Evolutionary conservation across 331 rosid genomes (phyloP).

Genomic region (Rosa hybrid): DNA sequence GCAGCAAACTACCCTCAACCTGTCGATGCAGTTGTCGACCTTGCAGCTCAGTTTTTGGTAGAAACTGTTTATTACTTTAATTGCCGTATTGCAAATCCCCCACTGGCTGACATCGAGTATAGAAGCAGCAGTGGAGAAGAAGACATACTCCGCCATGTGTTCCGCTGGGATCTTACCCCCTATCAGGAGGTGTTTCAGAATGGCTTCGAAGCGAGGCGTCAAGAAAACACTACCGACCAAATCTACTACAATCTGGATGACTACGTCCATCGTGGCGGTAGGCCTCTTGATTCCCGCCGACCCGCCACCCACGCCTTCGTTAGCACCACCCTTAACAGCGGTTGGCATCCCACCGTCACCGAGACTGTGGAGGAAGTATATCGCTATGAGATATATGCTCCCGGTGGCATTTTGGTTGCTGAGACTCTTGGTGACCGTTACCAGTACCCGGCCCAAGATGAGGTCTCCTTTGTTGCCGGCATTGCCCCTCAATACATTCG

Average conservation of each 20-base stretch:
- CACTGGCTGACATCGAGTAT: not conserved
- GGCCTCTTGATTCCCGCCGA: conserved; percentile 1
- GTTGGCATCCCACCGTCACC: not conserved
- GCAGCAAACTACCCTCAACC: not conserved
- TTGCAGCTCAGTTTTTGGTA: not conserved
- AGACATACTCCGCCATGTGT: not conserved
- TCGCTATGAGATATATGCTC: conserved; percentile 10
- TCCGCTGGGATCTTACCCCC: conserved; percentile 4
- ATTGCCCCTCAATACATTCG: not conserved
- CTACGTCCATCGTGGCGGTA: not conserved
- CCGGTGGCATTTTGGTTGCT: not conserved
- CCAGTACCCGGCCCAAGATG: not conserved
- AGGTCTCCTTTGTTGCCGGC: not conserved
- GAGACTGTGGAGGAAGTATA: not conserved
- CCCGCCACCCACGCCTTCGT: not conserved
- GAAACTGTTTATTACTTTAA: not conserved
- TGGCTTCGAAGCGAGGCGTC: not conserved
- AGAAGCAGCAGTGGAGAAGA: not conserved
- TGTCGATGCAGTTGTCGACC: rapidly evolving
- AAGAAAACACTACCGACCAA: not conserved
- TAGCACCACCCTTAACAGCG: conserved; percentile 9
- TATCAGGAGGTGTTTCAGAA: not conserved
- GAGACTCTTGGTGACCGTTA: not conserved
- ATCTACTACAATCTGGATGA: not conserved
- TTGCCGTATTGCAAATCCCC: not conserved